Percentiles rank a stretch among this genome's conserved stretches.
phyloP scores from a whole-genome alignment of 257 asterid genomes.

The Dorcoceras hygrometricum region DNA sequence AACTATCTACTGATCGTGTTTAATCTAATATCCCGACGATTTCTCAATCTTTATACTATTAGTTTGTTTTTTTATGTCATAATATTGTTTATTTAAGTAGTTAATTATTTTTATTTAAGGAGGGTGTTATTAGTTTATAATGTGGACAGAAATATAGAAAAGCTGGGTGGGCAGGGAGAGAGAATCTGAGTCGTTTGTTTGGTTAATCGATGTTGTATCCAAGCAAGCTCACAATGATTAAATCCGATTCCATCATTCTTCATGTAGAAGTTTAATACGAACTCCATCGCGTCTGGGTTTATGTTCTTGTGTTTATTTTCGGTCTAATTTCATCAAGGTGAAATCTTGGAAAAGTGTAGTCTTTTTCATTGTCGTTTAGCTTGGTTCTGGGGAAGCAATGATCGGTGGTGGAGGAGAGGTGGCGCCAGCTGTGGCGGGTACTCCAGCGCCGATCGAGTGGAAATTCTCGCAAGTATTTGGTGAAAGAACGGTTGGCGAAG shows the following conservation, averaged over 20 bases:
- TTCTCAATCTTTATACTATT: too few species aligned
- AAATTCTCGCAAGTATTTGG: conserved; percentile 90
- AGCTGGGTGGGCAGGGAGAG: conserved; percentile 31
- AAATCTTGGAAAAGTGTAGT: conserved; percentile 22
- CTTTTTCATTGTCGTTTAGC: conserved; percentile 19
- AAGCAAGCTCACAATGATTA: conserved; percentile 40
- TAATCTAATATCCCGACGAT: too few species aligned
- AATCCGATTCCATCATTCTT: conserved; percentile 76
- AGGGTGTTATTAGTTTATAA: too few species aligned
- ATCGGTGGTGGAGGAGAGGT: conserved; percentile 53
- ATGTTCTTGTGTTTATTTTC: conserved; percentile 24
- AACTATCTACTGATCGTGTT: too few species aligned
- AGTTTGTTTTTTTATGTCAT: too few species aligned
- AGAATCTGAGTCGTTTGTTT: conserved; percentile 35
- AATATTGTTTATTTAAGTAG: too few species aligned
- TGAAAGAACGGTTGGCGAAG: conserved; percentile 80
- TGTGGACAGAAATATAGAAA: too few species aligned
- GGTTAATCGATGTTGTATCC: conserved; percentile 40
- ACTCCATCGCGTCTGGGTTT: conserved; percentile 40
- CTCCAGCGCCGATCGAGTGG: conserved; percentile 83
- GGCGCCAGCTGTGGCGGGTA: conserved; percentile 57
- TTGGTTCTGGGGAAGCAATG: conserved; percentile 42
- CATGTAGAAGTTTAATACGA: conserved; percentile 39
- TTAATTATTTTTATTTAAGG: too few species aligned
- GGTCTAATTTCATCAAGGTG: conserved; percentile 31